Base-by-base conservation (phyloP, 306 rosid genomes). In the Sophora flavescens region DNA sequence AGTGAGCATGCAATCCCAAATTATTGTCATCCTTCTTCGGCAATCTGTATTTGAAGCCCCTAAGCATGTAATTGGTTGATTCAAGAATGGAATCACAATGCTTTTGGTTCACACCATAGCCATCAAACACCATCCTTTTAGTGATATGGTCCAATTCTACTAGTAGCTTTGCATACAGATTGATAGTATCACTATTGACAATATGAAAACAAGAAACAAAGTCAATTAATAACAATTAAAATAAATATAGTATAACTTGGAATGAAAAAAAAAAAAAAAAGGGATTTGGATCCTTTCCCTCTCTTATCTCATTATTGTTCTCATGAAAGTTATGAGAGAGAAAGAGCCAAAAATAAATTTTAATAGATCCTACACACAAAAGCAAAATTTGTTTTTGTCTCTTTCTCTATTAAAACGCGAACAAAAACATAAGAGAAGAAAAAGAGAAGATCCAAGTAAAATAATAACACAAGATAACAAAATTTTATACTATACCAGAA, bases 1-100 rank as follows among this genome's bases (percentile, higher is more conserved):
- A 51, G 74, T 83, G 86, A 73, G 74, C 30, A 67, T 13, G 8
- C 69, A 83, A 9, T 62, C 86, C 86, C 72, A 83, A 10, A 53
- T 67, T 63, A 16, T 22, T 68, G 17, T 68, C 70, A 33, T 66
- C 70, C 69, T 60, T 53, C 22, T 61, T 30, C 1, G 83, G 86
- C 12, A 68, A 0, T 68, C 8, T 50, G n/a, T 83, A 83, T 45
- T 63, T 83, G 70, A 83, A 83, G 58, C 77, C 28, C 16, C 69
- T 48, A 47, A 83, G 81, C 80, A 78, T 60, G 67, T 83, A 78
- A 6, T 68, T 47, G 22, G 74, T 68, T 52, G 81, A 78, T 53
- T 83, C 70, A 15, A 78, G 73, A 5, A 73, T 57, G 6, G 80
- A 69, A 60, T 78, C 81, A 74, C 72, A 78, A 6, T 58, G 76